Percentiles rank a stretch among this genome's conserved stretches.
phyloP scores from a whole-genome alignment of 2,329 filamentous ascomycete genomes.

The Talaromyces sp. region DNA sequence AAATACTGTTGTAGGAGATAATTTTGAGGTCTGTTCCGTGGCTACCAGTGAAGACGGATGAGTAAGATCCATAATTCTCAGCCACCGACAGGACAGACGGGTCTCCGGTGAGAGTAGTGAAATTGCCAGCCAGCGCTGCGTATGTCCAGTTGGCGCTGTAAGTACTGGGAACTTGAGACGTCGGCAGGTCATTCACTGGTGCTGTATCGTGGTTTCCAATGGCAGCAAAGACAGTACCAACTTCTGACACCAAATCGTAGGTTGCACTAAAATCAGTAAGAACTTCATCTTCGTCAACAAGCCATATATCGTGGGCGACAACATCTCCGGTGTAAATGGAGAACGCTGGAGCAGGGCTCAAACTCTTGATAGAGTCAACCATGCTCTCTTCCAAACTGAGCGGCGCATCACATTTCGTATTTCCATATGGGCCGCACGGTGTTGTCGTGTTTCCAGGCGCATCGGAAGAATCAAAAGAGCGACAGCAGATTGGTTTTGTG shows the following conservation, averaged over 20 bases:
- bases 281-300: constrained; percentile 27
- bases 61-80: constrained; percentile 45
- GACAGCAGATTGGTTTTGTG: constrained; percentile 1
- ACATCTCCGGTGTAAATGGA: constrained; percentile 57
- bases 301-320: constrained; percentile 45
- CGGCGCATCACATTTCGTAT: constrained; percentile 50
- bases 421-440: constrained; percentile 49
- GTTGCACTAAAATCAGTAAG: constrained; percentile 37
- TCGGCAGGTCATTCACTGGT: constrained; percentile 49
- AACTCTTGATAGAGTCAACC: constrained; percentile 33
- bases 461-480: not conserved
- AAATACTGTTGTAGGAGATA: constrained; percentile 56
- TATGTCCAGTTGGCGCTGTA: constrained; percentile 49
- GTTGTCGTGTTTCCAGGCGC: constrained; percentile 31
- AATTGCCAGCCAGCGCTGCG: constrained; percentile 41
- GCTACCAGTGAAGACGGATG: constrained; percentile 38
- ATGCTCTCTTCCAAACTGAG: constrained; percentile 49
- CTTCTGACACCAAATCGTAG: constrained; percentile 42
- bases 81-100: constrained; percentile 27
- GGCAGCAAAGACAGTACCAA: constrained; percentile 47
- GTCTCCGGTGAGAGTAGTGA: constrained; percentile 44
- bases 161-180: constrained; percentile 29
- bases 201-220: constrained; percentile 54
- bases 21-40: constrained; percentile 42
- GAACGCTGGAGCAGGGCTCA: constrained; percentile 42